Evolutionary conservation across 2,329 filamentous ascomycete species (phyloP), one percentile per base, ranked within the genome.

Genomic region (Fusarium sp.): DNA sequence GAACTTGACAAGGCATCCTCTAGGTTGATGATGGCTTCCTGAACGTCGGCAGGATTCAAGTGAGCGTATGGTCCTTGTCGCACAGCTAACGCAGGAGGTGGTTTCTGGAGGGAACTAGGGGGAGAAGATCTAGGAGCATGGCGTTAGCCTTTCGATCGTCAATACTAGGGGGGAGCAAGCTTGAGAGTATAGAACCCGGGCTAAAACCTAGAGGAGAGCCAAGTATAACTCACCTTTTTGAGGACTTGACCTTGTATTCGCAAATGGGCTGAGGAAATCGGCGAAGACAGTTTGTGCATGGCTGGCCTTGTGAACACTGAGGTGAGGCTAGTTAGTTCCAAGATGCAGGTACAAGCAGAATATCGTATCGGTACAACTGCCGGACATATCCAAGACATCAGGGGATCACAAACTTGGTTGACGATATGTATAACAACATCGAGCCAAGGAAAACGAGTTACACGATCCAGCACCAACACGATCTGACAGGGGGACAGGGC

Each of bases 221-320:
- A 43, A 13, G 16, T 23, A 11, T 23, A 34, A 74, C 73, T 57
- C 2, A 79, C 77, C 59, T 76, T 39, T 70, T 76, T 4, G 77
- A 54, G n/a, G 70, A 50, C 34, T 77, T 81, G n/a, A 67, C 48
- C 39, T 78, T 78, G 66, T 90, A 90, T 72, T 88, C 84, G 77
- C 88, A 90, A 8, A 81, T 75, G 1, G 87, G 87, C 62, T 85
- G 86, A 1, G 88, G 88, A 70, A 87, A 89, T 34, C 88, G 83
- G 41, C 88, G 85, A 27, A 84, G 81, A 72, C 88, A 90, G 75
- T 89, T 88, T 50, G 84, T 85, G 79, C 88, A 89, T 16, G 88
- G 88, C 34, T 87, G 86, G 30, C 85, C 84, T 74, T 88, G 87
- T 73, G 88, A 87, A 77, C 88, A 90, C 88, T 89, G 70, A 41